Conservation (phyloP, 2,329 filamentous ascomycete species). For the Cucurbitaria berberidis region DNA sequence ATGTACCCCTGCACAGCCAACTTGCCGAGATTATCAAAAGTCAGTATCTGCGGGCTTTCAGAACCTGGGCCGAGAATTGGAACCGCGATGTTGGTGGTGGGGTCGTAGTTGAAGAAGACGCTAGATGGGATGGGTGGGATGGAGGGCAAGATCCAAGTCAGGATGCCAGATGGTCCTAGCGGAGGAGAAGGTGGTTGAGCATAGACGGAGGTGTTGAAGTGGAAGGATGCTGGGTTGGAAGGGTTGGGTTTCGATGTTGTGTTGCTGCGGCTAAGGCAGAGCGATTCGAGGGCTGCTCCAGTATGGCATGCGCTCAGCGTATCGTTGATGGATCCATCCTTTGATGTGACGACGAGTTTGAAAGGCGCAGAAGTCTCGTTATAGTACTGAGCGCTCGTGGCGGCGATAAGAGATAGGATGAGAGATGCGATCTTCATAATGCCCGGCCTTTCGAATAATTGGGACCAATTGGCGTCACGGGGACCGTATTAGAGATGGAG, state of each 20-base stretch:
- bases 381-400: constrained; percentile 42
- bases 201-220: constrained; percentile 44
- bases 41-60: constrained; percentile 36
- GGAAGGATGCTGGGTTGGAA: constrained; percentile 28
- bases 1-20: constrained; percentile 51
- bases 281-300: constrained; percentile 56
- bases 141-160: constrained; percentile 53
- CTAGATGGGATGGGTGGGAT: constrained; percentile 41
- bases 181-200: constrained; percentile 16
- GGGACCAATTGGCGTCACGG: background rate
- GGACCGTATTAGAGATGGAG: constrained; percentile 6
- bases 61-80: constrained; percentile 49
- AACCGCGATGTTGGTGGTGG: constrained; percentile 51
- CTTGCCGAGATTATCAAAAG: constrained; percentile 49
- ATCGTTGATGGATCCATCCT: constrained; percentile 49
- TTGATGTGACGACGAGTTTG: constrained; percentile 49
- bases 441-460: background rate
- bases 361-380: constrained; percentile 53
- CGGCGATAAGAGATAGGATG: constrained; percentile 30
- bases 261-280: constrained; percentile 47
- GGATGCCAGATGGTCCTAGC: constrained; percentile 37
- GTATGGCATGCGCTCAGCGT: constrained; percentile 54
- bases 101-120: constrained; percentile 46
- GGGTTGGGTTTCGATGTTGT: constrained; percentile 25
- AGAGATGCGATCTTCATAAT: constrained; percentile 30